phyloP scores from a whole-genome alignment of 2,329 filamentous ascomycete species.

The Fusarium miscanthi region DNA sequence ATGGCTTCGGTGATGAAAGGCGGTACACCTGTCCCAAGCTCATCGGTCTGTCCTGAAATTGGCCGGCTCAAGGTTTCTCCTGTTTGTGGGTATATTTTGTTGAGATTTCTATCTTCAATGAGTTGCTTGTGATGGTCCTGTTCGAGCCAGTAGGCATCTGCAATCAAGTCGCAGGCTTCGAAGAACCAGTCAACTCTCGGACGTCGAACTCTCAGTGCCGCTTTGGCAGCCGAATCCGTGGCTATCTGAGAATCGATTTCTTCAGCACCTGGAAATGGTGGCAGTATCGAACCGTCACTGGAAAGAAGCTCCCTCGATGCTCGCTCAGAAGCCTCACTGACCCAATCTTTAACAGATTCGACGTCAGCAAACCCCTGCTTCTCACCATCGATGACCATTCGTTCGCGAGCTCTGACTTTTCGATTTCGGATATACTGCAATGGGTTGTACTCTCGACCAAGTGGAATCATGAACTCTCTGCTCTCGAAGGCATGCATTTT shows the following conservation, averaged over 20 bases:
- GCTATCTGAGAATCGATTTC: slow-evolving; percentile 56
- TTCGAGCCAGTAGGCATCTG: slow-evolving; percentile 92
- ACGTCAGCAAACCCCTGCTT: slow-evolving; percentile 82
- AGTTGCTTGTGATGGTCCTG: slow-evolving; percentile 81
- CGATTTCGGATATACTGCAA: slow-evolving; percentile 93
- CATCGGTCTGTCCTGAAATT: slow-evolving; percentile 48
- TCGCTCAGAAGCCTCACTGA: slow-evolving; percentile 69
- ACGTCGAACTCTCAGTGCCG: slow-evolving; percentile 71
- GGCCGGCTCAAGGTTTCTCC: slow-evolving; percentile 44
- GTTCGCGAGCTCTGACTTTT: slow-evolving; percentile 83
- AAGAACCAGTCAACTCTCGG: slow-evolving; percentile 87
- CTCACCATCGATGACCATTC: slow-evolving; percentile 78
- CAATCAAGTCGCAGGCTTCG: slow-evolving; percentile 85
- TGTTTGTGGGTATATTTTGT: slow-evolving; percentile 72
- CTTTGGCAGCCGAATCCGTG: slow-evolving; percentile 57
- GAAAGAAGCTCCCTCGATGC: slow-evolving; percentile 44
- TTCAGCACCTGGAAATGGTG: slow-evolving; percentile 60
- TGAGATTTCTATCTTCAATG: slow-evolving; percentile 83
- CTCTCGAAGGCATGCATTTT: slow-evolving; percentile 47
- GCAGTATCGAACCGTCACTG: slow-evolving; percentile 50
- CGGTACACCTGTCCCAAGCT: slow-evolving; percentile 36
- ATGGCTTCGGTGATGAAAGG: slow-evolving; percentile 44
- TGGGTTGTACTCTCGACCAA: slow-evolving; percentile 86
- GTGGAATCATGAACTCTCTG: slow-evolving; percentile 50
- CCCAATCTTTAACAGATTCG: slow-evolving; percentile 77